Evolutionary conservation across 805 yeast genomes (phyloP), one percentile per base, ranked within the genome.

Genomic region (Torulaspora delbrueckii): DNA sequence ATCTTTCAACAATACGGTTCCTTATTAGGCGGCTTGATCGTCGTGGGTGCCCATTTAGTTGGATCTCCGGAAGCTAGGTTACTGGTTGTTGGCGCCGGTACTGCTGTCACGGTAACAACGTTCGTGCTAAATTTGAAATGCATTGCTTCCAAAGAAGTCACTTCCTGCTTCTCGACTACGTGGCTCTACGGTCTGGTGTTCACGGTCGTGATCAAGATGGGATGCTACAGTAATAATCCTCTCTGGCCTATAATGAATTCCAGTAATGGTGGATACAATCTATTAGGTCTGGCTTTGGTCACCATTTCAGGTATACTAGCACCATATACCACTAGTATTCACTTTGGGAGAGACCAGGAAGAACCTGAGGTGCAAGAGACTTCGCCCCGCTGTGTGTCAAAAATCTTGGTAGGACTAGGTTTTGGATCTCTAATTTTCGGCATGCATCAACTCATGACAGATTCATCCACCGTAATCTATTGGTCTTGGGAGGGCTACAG

Each of bases 401-500:
- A 58, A 37, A 24, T 51, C 3, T 45, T 51, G 30, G 43, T 56
- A 24, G 75, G 83, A 2, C 42, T 77, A 19, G 96, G 95, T 1
- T 73, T 91, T 51, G 98, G 95, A 19, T 79, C 88, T 1, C 71
- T 84, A 46, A 63, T 88, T 24, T 91, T 81, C 61, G 77, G 84
- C 5, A 64, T 85, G 28, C 83, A 82, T 54, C 85, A 95, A 10
- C 77, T 82, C 71, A 64, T 89, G 38, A 77, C 87, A 2, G 99
- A 93, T 62, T 76, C 96, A 0, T 82, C 95, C 2, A 85, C 93
- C 8, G 73, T 91, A 35, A 84, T 87, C n/a, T 73, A 82, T 38
- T 93, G 97, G 97, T 79, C 81, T n/a, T 93, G 98, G 98, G 85
- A 82, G 50, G 99, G 99, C 1, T 91, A 76, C 63, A 96, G 95